phyloP scores from a whole-genome alignment of 2,329 filamentous ascomycete species.

The Fusarium zealandicum region DNA sequence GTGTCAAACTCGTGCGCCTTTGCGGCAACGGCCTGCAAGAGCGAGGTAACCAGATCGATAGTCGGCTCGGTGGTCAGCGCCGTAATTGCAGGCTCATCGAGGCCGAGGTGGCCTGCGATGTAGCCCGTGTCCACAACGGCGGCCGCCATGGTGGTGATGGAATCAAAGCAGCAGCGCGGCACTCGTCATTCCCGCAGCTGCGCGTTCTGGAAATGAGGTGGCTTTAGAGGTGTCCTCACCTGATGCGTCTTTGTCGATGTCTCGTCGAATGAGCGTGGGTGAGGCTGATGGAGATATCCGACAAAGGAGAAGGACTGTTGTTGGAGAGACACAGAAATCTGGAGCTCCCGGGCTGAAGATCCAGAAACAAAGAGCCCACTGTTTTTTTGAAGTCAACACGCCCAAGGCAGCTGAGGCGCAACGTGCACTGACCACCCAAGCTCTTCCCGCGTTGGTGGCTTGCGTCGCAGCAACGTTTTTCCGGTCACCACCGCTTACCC shows the following conservation, averaged over 20 bases:
- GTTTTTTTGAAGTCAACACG: conserved; percentile 35
- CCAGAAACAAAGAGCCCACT: conserved; percentile 9
- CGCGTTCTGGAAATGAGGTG: conserved; percentile 12
- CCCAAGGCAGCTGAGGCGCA: conserved; percentile 30
- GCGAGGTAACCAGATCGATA: conserved; percentile 74
- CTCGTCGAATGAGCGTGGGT: conserved; percentile 22
- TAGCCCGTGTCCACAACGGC: conserved; percentile 72
- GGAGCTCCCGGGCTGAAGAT: conserved; percentile 38
- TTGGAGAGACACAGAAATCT: conserved; percentile 38
- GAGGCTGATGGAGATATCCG: conserved; percentile 19
- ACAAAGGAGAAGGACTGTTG: conserved; percentile 37
- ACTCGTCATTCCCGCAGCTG: conserved; percentile 41
- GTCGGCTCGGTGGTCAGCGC: conserved; percentile 73
- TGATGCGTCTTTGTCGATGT: not conserved
- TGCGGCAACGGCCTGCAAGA: conserved; percentile 76
- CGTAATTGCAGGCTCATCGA: conserved; percentile 70
- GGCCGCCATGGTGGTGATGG: conserved; percentile 51
- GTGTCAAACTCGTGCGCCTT: conserved; percentile 86
- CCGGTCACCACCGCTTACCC: conserved; percentile 19
- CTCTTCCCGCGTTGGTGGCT: conserved; percentile 3
- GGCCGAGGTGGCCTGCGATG: conserved; percentile 73
- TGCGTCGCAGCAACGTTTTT: conserved; percentile 29
- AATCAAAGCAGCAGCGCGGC: conserved; percentile 34
- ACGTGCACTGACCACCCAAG: conserved; percentile 31
- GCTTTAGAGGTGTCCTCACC: not conserved